Base-by-base conservation (phyloP, 345 rosid species). In the Bruguiera gymnorhiza region DNA sequence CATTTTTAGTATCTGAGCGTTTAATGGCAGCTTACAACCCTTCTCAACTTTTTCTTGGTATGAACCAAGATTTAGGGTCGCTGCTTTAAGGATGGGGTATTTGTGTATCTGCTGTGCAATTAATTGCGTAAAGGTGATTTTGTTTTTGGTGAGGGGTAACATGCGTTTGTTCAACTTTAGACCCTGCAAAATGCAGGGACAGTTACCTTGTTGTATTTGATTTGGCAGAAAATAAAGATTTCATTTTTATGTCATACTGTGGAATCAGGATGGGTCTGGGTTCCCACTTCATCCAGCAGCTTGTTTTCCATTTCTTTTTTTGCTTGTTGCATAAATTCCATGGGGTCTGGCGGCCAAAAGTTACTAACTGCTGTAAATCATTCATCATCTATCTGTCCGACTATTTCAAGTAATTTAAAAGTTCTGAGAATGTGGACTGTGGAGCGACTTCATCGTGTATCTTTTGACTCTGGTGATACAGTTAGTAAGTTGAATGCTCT, bases 401-500 rank as follows among this genome's bases (percentile, higher is more conserved):
- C 30, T 1, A 56, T 56, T 56, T 16, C 60, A 23, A 15, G 24
- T 56, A 21, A 56, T 21, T 56, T 23, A 8, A 1, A 10, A 27
- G 29, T 56, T 27, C 15, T 56, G 15, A 10, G 30, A 11, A 13
- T 27, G 16, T 56, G 6, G 11, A 55, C 11, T 0, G 60, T 56
- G 18, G 29, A 16, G 3, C 16, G 26, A 27, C 62, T 50, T 6
- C 3, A 39, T 53, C 18, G 1, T 73, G 29, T 53, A 19, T 6
- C 51, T 11, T 11, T 27, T 46, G 21, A 24, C 6, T 51, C 16
- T 50, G 74, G 60, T 69, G 84, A 24, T 56, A 56, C 88, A 93
- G 98, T 48, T 56, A 2, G 36, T 77, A 79, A 65, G 5, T 66
- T 93, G 75, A 67, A 26, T 2, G 70, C 83, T 61, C 62, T 93